A percentile compares a stretch with the other conserved stretches of the same genome.
Conservation (phyloP, 305 asterid genomes). For the Rubia peregrina region DNA sequence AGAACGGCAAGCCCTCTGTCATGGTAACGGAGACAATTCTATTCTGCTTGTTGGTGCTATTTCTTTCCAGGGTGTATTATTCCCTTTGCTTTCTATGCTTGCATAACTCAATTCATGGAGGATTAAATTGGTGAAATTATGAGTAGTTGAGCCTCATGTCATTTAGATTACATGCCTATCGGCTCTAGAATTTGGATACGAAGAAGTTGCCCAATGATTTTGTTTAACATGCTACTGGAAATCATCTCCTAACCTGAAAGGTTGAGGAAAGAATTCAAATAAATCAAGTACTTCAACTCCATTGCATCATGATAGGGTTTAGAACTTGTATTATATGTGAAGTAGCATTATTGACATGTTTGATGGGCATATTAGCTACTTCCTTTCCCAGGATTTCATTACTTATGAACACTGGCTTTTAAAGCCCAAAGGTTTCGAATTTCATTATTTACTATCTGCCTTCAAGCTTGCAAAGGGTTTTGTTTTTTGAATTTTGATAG, state of each 20-base stretch:
- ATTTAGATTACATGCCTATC: too few species aligned
- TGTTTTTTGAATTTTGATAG: slow-evolving; percentile 40
- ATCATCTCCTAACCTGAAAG: neutral
- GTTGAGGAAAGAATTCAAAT: too few species aligned
- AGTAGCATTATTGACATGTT: neutral
- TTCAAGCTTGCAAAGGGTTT: slow-evolving; percentile 4
- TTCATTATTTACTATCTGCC: neutral
- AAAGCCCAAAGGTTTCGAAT: neutral
- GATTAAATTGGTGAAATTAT: too few species aligned
- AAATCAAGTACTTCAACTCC: neutral
- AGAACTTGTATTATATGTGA: neutral
- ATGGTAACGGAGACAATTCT: slow-evolving; percentile 39
- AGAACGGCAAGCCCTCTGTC: slow-evolving; percentile 88
- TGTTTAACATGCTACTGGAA: neutral
- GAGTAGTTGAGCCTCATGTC: too few species aligned
- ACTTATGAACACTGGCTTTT: neutral
- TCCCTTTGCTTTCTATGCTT: too few species aligned
- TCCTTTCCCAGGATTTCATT: neutral
- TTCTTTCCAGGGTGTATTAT: too few species aligned
- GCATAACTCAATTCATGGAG: too few species aligned
- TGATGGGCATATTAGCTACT: neutral
- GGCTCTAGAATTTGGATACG: too few species aligned
- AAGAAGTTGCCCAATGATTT: too few species aligned
- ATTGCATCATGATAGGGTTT: neutral
- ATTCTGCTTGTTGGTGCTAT: neutral